Evolutionary conservation across 192 early-diverging fungal species (phyloP).

Genomic region (Neocallimastix lanati): DNA sequence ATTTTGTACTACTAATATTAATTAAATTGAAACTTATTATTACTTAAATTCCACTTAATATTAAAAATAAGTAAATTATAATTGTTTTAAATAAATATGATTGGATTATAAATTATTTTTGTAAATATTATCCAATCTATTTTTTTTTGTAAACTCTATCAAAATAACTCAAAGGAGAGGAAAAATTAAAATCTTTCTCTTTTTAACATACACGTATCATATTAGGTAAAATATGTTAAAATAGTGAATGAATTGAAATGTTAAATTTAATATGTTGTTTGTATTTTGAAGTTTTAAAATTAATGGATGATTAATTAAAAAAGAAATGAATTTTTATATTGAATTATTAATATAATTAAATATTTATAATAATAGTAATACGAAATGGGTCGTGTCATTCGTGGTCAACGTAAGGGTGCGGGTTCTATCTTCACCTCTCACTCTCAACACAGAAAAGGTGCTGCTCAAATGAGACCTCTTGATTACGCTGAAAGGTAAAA

Average conservation of each 20-base stretch:
- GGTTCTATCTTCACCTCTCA: slow-evolving; percentile 97
- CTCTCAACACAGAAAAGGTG: slow-evolving; percentile 81
- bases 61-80: too few species aligned
- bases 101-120: not conserved
- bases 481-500: slow-evolving; percentile 78
- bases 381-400: slow-evolving; percentile 95
- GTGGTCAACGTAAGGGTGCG: slow-evolving; percentile 96
- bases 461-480: slow-evolving; percentile 83
- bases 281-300: too few species aligned
- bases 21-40: too few species aligned
- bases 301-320: too few species aligned
- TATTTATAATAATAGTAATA: too few species aligned
- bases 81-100: too few species aligned
- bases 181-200: not conserved
- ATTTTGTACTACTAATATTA: too few species aligned
- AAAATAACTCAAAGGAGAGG: not conserved
- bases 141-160: not conserved
- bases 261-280: too few species aligned
- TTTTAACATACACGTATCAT: not conserved
- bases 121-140: not conserved
- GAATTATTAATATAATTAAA: too few species aligned
- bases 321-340: too few species aligned
- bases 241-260: not conserved
- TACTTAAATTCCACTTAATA: too few species aligned
- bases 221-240: not conserved